Conservation (phyloP, 805 yeast genomes). For the Vanderwaltozyma polyspora region DNA sequence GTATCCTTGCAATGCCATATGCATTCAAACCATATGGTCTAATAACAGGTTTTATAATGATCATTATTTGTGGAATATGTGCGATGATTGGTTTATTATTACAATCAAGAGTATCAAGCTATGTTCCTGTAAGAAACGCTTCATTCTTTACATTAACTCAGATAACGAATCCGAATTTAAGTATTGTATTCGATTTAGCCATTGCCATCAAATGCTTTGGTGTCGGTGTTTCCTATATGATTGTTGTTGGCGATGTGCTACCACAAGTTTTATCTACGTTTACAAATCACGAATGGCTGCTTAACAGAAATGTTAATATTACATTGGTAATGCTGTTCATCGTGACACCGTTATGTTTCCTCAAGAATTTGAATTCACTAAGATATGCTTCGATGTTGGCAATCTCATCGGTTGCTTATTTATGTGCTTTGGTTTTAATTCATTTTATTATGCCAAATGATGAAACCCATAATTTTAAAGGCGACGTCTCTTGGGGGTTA, state of each 20-base stretch:
- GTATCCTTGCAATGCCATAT: conserved; percentile 63
- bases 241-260: conserved; percentile 60
- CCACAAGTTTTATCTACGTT: conserved; percentile 38
- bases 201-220: conserved; percentile 65
- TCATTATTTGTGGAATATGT: conserved; percentile 21
- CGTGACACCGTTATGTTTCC: conserved; percentile 48
- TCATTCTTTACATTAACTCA: conserved; percentile 57
- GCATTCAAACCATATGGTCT: conserved; percentile 39
- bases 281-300: conserved; percentile 26
- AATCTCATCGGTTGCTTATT: conserved; percentile 65
- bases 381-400: conserved; percentile 81
- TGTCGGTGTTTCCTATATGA: conserved; percentile 55
- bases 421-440: conserved; percentile 59
- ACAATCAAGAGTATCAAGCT: conserved; percentile 47
- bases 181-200: conserved; percentile 54
- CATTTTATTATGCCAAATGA: conserved; percentile 39
- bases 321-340: conserved; percentile 39
- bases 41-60: conserved; percentile 15
- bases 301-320: conserved; percentile 50
- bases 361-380: conserved; percentile 67
- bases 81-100: conserved; percentile 41
- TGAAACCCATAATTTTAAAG: conserved; percentile 29
- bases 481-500: conserved; percentile 36
- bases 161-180: conserved; percentile 47
- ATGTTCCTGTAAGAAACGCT: conserved; percentile 41